These are phyloP conservation scores for Strobilomyces confusus DNA, from an alignment of 768 basidiomycete genomes.

Conservation along the genomic window DNA sequence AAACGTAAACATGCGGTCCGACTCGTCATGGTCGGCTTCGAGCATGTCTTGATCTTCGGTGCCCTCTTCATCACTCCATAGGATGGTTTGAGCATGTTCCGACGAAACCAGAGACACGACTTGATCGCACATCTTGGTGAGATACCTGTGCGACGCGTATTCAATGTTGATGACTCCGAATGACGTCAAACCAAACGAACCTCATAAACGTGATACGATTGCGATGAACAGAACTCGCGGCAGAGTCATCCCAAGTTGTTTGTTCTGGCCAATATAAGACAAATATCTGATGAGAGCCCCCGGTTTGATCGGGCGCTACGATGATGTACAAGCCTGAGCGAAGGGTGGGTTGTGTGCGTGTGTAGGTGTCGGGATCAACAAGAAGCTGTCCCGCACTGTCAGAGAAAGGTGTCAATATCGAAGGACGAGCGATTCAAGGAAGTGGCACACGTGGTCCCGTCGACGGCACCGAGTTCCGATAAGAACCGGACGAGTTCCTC, in stretches of 20 bases:
- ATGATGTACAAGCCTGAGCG: conserved; percentile 23
- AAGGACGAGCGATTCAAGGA: too few relatives aligned
- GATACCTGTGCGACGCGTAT: conserved; percentile 38
- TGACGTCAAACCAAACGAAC: conserved; percentile 26
- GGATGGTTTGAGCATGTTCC: conserved; percentile 41
- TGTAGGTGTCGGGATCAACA: conserved; percentile 4
- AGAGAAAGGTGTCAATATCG: neutral
- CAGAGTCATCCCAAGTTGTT: conserved; percentile 53
- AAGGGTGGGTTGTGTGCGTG: conserved; percentile 9
- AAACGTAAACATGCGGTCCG: conserved; percentile 49
- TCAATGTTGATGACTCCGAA: neutral
- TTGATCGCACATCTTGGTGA: conserved; percentile 58
- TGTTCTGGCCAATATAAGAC: conserved; percentile 63
- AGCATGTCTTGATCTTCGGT: conserved; percentile 26
- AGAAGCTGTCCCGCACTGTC: conserved; percentile 15
- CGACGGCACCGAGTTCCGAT: conserved; percentile 32
- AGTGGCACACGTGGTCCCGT: conserved; percentile 38
- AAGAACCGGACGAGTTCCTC: conserved; percentile 47
- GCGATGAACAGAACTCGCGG: conserved; percentile 39
- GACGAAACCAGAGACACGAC: conserved; percentile 47
- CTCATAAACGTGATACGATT: conserved; percentile 63
- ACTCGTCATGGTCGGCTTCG: conserved; percentile 38
- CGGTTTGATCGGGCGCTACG: neutral
- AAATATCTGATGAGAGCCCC: conserved; percentile 31
- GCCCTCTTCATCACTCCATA: conserved; percentile 41